Evolutionary conservation across 495 filamentous ascomycete genomes (phyloP), one percentile per base, ranked within the genome.

Genomic region (Aspergillus hancockii): DNA sequence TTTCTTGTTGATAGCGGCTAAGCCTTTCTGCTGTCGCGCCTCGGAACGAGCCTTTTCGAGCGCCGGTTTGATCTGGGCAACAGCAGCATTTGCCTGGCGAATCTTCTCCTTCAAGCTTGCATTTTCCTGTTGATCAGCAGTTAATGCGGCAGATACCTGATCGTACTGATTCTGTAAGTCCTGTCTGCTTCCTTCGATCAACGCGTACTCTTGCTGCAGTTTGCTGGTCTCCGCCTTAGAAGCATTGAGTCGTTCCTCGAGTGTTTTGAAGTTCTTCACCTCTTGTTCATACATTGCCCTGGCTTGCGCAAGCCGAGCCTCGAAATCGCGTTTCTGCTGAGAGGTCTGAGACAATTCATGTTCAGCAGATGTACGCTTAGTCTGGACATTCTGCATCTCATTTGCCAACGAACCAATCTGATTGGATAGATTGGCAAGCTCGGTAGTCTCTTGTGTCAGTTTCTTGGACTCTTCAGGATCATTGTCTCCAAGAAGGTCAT

Each of bases 1-100:
- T 76, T 98, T 98, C 77, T 95, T 97, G 76, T 95, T 96, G 74
- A 98, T 98, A 5, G 95, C 91, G 46, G 95, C 94, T 45, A 97
- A 74, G 10, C 94, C 94, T 73, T 95, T 97, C 74, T 97, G 92
- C 68, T 97, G 94, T 21, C 94, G 85, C 40, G 92, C 90, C 62
- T 94, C 90, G 12, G 86, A 89, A 68, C 90, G 88, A 54, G 95
- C 79, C 76, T 96, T 96, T 63, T 98, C 94, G 51, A 98, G 80
- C 52, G 92, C 86, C 8, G 91, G 92, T 71, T 90, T 92, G 31
- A 98, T 77, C 73, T 90, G 86, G 32, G 83, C 79, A 62, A 96
- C 89, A 65, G 93, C 90, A 10, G 82, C 81, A 70, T 96, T 98
- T 16, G 91, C 79, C 28, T 85, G 77, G 23, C 89, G 86, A 62